Evolutionary conservation across 768 basidiomycete species (phyloP).

Genomic region (Cystofilobasidium macerans): DNA sequence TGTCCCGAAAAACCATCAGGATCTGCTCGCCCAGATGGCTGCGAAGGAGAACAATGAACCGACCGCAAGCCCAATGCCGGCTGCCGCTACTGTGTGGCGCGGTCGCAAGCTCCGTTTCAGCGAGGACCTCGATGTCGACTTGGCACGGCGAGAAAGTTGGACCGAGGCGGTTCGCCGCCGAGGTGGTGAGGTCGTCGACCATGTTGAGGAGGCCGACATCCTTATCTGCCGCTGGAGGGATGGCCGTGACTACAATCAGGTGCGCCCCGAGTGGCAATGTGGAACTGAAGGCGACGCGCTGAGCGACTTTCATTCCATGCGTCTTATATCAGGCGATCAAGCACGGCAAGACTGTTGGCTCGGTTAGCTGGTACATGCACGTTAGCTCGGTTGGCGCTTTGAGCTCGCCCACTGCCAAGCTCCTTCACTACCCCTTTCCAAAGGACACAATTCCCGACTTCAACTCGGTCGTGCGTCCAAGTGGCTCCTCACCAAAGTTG

Average conservation of each 20-base stretch:
- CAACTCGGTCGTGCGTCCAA: constrained; percentile 48
- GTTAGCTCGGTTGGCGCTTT: constrained; percentile 55
- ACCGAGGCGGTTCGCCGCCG: constrained; percentile 50
- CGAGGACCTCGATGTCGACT: constrained; percentile 48
- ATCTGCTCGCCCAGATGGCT: no score
- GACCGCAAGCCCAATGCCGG: no score
- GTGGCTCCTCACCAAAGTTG: no score
- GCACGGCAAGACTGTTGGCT: constrained; percentile 55
- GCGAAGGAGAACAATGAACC: no score
- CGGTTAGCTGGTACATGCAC: constrained; percentile 71
- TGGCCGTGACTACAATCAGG: constrained; percentile 61
- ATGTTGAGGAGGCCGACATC: constrained; percentile 46
- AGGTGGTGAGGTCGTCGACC: constrained; percentile 45
- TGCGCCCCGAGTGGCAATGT: no score
- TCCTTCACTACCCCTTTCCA: constrained; percentile 77
- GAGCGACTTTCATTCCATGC: not conserved
- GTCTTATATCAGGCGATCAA: constrained; percentile 49
- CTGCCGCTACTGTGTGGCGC: not conserved
- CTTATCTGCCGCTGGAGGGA: constrained; percentile 59
- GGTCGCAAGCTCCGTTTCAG: constrained; percentile 54
- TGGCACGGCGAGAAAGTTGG: constrained; percentile 47
- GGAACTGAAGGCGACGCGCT: not conserved
- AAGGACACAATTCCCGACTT: constrained; percentile 52
- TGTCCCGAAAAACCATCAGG: no score
- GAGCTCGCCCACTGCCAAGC: constrained; percentile 56